Evolutionary conservation across 1,284 basidiomycete species (phyloP).

Genomic region (Leccinum pallidistipes): DNA sequence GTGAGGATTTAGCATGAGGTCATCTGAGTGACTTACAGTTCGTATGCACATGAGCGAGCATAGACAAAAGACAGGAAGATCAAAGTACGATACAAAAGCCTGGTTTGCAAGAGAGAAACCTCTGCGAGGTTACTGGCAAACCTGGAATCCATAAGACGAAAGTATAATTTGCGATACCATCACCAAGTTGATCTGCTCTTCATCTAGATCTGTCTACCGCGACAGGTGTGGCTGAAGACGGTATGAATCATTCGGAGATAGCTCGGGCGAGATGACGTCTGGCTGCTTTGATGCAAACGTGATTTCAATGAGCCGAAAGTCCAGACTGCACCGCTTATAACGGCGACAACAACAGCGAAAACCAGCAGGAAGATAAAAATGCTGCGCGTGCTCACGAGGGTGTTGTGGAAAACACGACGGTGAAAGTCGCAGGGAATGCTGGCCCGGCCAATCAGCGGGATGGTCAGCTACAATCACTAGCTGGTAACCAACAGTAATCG

Average conservation of each 20-base stretch:
- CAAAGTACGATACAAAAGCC: slow-evolving; percentile 38
- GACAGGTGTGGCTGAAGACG: no score
- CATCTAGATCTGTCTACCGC: background rate
- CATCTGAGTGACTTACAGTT: slow-evolving; percentile 7
- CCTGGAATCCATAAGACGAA: slow-evolving; percentile 21
- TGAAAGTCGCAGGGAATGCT: no score
- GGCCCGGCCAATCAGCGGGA: no score
- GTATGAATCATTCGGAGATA: background rate
- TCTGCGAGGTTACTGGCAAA: slow-evolving; percentile 32
- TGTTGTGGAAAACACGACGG: background rate
- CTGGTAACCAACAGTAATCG: no score
- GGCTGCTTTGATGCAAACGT: background rate
- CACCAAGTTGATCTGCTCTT: slow-evolving; percentile 23
- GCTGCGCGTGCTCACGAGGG: slow-evolving; percentile 9
- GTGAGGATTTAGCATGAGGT: background rate
- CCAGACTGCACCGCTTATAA: background rate
- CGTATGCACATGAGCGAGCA: slow-evolving; percentile 39
- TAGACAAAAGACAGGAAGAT: slow-evolving; percentile 42
- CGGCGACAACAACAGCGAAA: slow-evolving; percentile 5
- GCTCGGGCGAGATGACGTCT: slow-evolving; percentile 3
- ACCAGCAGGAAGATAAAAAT: slow-evolving; percentile 10
- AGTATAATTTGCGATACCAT: slow-evolving; percentile 32
- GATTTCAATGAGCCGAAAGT: slow-evolving; percentile 9
- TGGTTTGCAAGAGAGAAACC: slow-evolving; percentile 37
- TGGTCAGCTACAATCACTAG: no score